Base-by-base conservation (phyloP, 495 filamentous ascomycete species). In the Chaetomium tenue region DNA sequence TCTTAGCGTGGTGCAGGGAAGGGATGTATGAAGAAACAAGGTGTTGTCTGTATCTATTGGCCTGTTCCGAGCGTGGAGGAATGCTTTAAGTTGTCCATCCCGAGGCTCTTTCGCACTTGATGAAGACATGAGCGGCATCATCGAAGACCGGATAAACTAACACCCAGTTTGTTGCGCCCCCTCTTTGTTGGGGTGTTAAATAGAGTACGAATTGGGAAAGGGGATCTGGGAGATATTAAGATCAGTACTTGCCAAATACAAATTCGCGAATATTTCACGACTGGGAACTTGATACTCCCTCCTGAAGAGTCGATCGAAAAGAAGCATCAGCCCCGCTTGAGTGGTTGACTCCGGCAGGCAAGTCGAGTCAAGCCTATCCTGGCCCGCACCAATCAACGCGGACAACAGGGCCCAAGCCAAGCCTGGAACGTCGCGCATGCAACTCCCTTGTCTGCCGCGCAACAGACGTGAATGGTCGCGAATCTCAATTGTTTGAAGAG, bases 391-490 rank as follows among this genome's bases (percentile, higher is more conserved):
- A 58, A 58, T 58, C 23, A 58, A 23, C 3, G 22, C 37, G 7
- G 16, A 1, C n/a, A 2, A 8, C 25, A 23, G 46, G 33, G 5
- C 54, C 44, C 16, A 30, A 51, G 63, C 56, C 33, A 39, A 53
- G 25, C 15, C 26, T 23, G 5, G 59, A 47, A 3, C 25, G 63
- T 37, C 33, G 46, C 47, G 47, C 16, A 48, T 22, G n/a, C 20
- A 42, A 48, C 42, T 44, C 58, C 42, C 23, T 26, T n/a, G 22
- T 16, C 30, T 26, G 37, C 25, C 67, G 67, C 70, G 70, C 61
- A 64, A 58, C 58, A 6, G 60, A 18, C 40, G 56, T 33, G 61
- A 18, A 50, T 33, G 12, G 39, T 55, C 40, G 61, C 51, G 51
- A 63, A 37, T 39, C 61, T 57, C 12, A 30, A 47, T 48, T 48